Conservation (phyloP, 495 filamentous ascomycete species). For the Aspergillus panamensis region DNA sequence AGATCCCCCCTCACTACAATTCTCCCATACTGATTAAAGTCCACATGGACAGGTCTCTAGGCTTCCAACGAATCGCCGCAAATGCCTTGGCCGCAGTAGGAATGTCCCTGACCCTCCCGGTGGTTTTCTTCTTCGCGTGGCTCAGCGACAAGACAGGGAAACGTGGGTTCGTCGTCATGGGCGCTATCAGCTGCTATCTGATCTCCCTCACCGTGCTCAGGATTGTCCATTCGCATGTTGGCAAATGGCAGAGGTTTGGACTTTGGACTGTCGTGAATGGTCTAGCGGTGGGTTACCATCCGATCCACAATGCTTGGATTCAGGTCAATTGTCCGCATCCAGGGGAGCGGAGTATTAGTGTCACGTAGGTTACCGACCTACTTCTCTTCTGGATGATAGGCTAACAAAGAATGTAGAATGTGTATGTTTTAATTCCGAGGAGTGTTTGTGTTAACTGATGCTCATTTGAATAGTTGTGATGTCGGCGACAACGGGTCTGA, state of each 20-base stretch:
- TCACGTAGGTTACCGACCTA: conserved; percentile 37
- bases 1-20: background rate
- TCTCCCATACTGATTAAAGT: no score
- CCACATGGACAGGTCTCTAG: conserved; percentile 26
- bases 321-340: conserved; percentile 28
- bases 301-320: conserved; percentile 37
- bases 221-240: conserved; percentile 13
- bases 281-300: conserved; percentile 34
- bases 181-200: conserved; percentile 25
- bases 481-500: conserved; percentile 28
- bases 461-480: conserved; percentile 24
- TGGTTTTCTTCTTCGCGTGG: conserved; percentile 34
- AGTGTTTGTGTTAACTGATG: no score
- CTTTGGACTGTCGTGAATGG: conserved; percentile 33
- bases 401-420: no score
- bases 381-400: no score
- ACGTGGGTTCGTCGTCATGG: conserved; percentile 26
- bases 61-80: conserved; percentile 28
- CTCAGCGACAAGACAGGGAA: conserved; percentile 22
- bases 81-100: conserved; percentile 39
- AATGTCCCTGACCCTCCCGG: conserved; percentile 26
- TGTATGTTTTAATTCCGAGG: no score
- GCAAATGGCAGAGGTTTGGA: conserved; percentile 26
- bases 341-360: conserved; percentile 29
- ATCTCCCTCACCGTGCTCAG: conserved; percentile 21